Base-by-base conservation (phyloP, 768 basidiomycete species). In the Kwoniella europaea region DNA sequence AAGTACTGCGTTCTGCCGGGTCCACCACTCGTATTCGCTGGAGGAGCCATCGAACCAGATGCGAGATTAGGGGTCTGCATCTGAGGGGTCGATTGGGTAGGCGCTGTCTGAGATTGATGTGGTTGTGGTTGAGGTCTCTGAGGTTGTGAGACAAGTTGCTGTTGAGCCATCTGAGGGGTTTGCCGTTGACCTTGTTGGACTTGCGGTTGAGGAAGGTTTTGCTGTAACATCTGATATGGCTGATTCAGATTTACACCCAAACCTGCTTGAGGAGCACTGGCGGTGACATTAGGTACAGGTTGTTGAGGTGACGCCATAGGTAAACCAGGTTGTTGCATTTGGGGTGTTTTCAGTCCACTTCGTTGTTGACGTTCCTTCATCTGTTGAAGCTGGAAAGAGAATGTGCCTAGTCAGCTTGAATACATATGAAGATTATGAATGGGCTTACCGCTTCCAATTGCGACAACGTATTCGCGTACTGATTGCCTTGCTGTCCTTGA, bases 391-490 rank as follows among this genome's bases (percentile, higher is more conserved):
- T 79, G 69, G 1, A 10, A 13, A 20, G 35, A 27, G 71, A 57
- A 73, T 50, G 16, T 50, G 18, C 57, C 71, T 13, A 18, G n/a
- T 55, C 41, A 59, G 15, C 27, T 42, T 52, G 6, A 42, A 41
- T 29, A 22, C 20, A 27, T 4, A 7, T 22, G n/a, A 12, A 4
- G 54, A 42, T 20, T 2, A 13, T 10, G 24, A 0, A 16, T 29
- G 2, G 10, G 69, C 78, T 71, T 43, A 79, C 78, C 2, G 76
- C 76, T 66, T 77, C 74, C 35, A 79, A 68, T 55, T 79, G 72
- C 65, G 63, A 75, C 72, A 63, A 71, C 12, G 59, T 60, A n/a
- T 66, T 67, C 3, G 63, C 58, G 50, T 46, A 64, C 42, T 64
- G 61, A 10, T 35, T 59, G 18, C 59, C 64, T 57, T 68, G 54